Evolutionary conservation across 2,329 filamentous ascomycete species (phyloP), one percentile per base, ranked within the genome.

Genomic region (Fragosphaeria purpurea): DNA sequence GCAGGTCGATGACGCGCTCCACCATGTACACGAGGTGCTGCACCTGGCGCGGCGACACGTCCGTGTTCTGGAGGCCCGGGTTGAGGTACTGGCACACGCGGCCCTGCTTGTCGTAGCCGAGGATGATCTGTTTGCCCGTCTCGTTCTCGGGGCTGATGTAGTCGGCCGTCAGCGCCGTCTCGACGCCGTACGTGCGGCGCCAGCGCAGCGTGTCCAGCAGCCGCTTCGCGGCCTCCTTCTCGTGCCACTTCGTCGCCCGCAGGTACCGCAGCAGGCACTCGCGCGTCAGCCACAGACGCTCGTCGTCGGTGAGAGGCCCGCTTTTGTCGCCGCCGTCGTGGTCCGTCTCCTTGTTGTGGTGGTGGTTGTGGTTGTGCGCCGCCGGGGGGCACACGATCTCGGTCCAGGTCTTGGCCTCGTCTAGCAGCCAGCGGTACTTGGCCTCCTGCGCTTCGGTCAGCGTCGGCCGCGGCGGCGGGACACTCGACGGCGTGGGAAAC

Each of bases 1-100:
- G 89, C 55, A 97, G 70, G 60, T 96, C 90, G 57, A 95, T 80
- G 37, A 86, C 83, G 39, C 88, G 79, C 72, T 98, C 93, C 41
- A 97, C 70, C 90, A 97, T 96, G 71, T 86, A 98, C 48, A 96
- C 89, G 54, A 98, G 72, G 65, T 97, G 90, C 68, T 98, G 83
- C 50, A 95, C 83, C 70, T 97, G 93, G 59, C 88, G 79, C 39
- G 89, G 86, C 55, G 82, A 86, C 51, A 82, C 77, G 59, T 94
- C 84, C 1, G 93, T 97, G 73, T 98, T 98, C 70, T 98, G 93
- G 58, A 85, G 82, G 35, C 84, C 87, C 1, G 93, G 93, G 63
- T 86, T 85, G 53, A 98, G 78, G 69, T 96, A 96, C 61, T 93
- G 80, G 66, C 90, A 96, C 2, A 90, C 88, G n/a, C 91, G 77